Evolutionary conservation across 129 eudicot genomes (phyloP), one percentile per base, ranked within the genome.

Genomic region (Sambucus nigra): DNA sequence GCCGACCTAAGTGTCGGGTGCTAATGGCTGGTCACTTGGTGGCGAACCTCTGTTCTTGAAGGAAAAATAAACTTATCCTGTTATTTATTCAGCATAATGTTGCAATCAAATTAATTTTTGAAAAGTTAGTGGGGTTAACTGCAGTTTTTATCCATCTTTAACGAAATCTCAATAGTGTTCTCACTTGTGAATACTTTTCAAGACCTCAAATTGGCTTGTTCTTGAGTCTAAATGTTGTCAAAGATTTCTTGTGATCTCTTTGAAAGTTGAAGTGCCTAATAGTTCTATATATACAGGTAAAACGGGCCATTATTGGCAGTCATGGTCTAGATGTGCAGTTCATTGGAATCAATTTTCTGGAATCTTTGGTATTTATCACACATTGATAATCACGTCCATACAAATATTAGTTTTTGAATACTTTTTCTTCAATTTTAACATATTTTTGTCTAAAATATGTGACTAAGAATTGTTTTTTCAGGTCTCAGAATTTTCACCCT

Each of bases 401-500:
- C 15, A 23, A 27, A 28, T 45, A 2, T 27, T 10, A 13, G 41
- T 32, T 47, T 59, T 45, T 16, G 8, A 15, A 22, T 44, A 12
- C 25, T 25, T 16, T 20, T 26, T 17, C 16, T 31, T 48, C 15
- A 31, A 19, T 22, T 57, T 54, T 59, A 38, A 15, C 29, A 12
- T 42, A 4, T 27, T 42, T 25, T 42, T 55, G 44, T 35, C 42
- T 53, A 23, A 32, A 50, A 39, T 28, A 32, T 65, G 35, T 40
- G 27, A 42, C 48, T 21, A 10, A 20, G 52, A 61, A 32, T 33
- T 58, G 12, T 23, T 54, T 12, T 60, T 65, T 9, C 65, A 92
- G 99, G 96, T 92, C 61, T 92, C 99, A 33, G 99, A 92, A 71
- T 86, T 92, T 62, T 80, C 87, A 39, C 99, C 99, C 17, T 77